phyloP scores from a whole-genome alignment of 495 filamentous ascomycete genomes.

The Talaromyces proteolyticus region DNA sequence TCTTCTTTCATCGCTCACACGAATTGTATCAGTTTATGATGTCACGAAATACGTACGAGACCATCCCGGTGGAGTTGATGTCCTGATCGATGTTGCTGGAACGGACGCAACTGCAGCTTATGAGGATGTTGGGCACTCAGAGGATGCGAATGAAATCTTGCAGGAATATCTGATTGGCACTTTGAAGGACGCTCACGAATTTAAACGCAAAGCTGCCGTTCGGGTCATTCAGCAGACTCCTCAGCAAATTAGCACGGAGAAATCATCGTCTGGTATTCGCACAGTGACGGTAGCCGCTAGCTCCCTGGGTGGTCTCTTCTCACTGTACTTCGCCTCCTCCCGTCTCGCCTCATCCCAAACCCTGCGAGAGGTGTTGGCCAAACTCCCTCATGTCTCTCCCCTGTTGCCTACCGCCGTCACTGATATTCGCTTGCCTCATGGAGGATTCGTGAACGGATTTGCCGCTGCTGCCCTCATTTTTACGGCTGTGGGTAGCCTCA shows the following conservation, averaged over 20 bases:
- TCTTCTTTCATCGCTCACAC: neutral
- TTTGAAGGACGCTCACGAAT: slow-evolving; percentile 23
- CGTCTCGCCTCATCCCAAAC: slow-evolving; percentile 2
- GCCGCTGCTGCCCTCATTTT: slow-evolving; percentile 22
- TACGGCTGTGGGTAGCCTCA: slow-evolving; percentile 16
- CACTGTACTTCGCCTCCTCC: slow-evolving; percentile 12
- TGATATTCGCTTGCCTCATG: slow-evolving; percentile 11
- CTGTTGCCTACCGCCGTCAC: slow-evolving; percentile 12
- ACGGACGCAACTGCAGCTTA: slow-evolving; percentile 45
- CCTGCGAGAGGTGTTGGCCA: neutral
- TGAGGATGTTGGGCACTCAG: slow-evolving; percentile 49
- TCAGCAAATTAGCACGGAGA: slow-evolving; percentile 3
- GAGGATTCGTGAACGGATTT: slow-evolving; percentile 29
- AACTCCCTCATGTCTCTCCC: neutral
- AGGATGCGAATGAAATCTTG: slow-evolving; percentile 33
- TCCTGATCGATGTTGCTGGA: slow-evolving; percentile 44
- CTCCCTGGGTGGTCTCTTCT: slow-evolving; percentile 10
- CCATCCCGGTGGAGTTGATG: slow-evolving; percentile 47
- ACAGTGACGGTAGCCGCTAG: slow-evolving; percentile 7
- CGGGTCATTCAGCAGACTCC: slow-evolving; percentile 18
- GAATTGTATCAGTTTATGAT: slow-evolving; percentile 37
- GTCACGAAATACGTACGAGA: slow-evolving; percentile 44
- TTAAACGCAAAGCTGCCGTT: slow-evolving; percentile 17
- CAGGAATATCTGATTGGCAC: slow-evolving; percentile 23
- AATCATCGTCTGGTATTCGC: neutral